Evolutionary conservation across 1,139 yeast species (phyloP).

Genomic region (Maudiozyma humilis): DNA sequence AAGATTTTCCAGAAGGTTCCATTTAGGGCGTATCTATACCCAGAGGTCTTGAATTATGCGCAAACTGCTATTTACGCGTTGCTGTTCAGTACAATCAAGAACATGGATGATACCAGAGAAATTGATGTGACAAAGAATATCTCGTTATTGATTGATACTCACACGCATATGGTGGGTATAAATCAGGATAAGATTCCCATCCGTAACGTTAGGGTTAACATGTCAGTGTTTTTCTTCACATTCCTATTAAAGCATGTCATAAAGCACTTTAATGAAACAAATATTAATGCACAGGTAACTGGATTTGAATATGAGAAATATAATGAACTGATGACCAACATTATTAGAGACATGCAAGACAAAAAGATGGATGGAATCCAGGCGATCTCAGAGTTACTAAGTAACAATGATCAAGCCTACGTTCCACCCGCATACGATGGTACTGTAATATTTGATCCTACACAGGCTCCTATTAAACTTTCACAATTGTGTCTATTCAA

Average conservation of each 20-base stretch:
- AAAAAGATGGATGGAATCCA: constrained; percentile 15
- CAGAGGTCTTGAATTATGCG: constrained; percentile 18
- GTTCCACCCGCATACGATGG: neutral
- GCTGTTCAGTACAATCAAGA: constrained; percentile 15
- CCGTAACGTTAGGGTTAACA: constrained; percentile 19
- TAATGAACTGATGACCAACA: constrained; percentile 10
- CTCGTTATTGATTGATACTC: constrained; percentile 13
- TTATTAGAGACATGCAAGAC: constrained; percentile 10
- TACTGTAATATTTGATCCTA: neutral
- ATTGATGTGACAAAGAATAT: constrained; percentile 12
- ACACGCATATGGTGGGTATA: constrained; percentile 16
- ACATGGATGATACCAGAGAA: constrained; percentile 12
- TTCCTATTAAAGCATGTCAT: constrained; percentile 15
- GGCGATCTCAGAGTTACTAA: constrained; percentile 6
- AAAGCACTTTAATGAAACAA: constrained; percentile 8
- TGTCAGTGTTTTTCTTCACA: constrained; percentile 16
- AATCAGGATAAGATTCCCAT: constrained; percentile 10
- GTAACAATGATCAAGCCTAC: neutral
- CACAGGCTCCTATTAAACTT: neutral
- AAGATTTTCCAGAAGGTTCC: constrained; percentile 16
- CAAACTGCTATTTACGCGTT: constrained; percentile 19
- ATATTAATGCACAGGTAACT: neutral
- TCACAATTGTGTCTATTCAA: constrained; percentile 5
- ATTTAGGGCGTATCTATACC: constrained; percentile 18
- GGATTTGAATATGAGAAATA: constrained; percentile 8